Conservation (phyloP, 164 flowering plant genomes). For the Macadamia tetraphylla region DNA sequence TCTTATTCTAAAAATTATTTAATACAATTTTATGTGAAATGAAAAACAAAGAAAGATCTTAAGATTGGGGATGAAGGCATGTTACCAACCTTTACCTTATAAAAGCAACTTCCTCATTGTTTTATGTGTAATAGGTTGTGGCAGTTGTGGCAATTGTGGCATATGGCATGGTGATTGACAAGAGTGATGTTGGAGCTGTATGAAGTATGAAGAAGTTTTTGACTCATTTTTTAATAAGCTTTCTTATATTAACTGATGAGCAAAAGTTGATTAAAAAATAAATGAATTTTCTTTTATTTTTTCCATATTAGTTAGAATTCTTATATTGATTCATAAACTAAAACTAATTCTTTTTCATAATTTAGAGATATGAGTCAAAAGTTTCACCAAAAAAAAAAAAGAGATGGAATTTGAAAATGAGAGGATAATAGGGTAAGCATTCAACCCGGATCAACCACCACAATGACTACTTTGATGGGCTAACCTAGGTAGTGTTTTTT, state of each 20-base stretch:
- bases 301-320: background rate
- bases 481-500: too few species aligned
- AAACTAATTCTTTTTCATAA: too few species aligned
- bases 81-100: background rate
- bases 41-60: background rate
- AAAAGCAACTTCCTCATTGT: conserved; percentile 4
- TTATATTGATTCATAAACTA: too few species aligned
- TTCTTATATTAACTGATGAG: background rate
- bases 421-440: too few species aligned
- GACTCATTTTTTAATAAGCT: conserved; percentile 5
- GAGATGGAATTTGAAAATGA: too few species aligned
- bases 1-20: too few species aligned
- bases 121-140: conserved; percentile 28
- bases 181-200: conserved; percentile 93
- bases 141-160: conserved; percentile 95
- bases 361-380: too few species aligned
- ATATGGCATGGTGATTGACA: conserved; percentile 98
- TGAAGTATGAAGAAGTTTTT: conserved; percentile 17
- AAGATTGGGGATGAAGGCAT: conserved; percentile 1
- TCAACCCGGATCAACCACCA: too few species aligned
- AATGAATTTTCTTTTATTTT: too few species aligned
- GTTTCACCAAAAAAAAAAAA: too few species aligned
- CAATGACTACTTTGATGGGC: too few species aligned
- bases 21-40: background rate
- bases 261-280: background rate